Evolutionary conservation across 2,329 filamentous ascomycete species (phyloP).

Genomic region (Bimuria novae-zelandiae): DNA sequence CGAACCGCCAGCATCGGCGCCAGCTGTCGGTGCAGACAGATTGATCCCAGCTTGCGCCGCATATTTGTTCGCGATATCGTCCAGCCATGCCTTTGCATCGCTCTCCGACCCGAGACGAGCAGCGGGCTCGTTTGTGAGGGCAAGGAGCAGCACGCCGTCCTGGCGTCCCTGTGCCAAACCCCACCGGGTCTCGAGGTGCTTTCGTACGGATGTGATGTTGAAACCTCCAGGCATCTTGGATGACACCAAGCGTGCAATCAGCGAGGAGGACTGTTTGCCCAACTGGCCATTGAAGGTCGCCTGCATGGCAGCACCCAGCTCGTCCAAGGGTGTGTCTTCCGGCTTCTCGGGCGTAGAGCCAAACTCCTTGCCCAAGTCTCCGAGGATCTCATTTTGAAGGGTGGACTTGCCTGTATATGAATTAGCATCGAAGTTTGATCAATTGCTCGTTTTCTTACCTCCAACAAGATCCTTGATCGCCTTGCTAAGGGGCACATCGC

Average conservation of each 20-base stretch:
- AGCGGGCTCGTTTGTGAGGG: conserved; percentile 89
- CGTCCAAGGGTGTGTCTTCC: conserved; percentile 94
- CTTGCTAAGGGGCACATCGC: conserved; percentile 90
- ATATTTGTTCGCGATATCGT: conserved; percentile 88
- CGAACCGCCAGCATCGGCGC: conserved; percentile 72
- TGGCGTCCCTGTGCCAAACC: conserved; percentile 84
- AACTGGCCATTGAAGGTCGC: conserved; percentile 98
- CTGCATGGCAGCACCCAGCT: conserved; percentile 94
- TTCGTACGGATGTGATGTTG: conserved; percentile 94
- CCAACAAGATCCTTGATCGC: conserved; percentile 98
- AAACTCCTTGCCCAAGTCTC: conserved; percentile 97
- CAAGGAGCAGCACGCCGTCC: conserved; percentile 85
- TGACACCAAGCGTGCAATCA: conserved; percentile 92
- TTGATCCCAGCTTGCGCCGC: conserved; percentile 81
- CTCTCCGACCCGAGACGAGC: conserved; percentile 85
- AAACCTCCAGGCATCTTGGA: conserved; percentile 99
- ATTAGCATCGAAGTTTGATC: conserved; percentile 18
- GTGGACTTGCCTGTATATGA: conserved; percentile 82
- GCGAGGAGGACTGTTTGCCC: conserved; percentile 91
- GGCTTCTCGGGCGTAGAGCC: conserved; percentile 98
- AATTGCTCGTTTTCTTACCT: conserved; percentile 63
- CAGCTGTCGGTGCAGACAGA: conserved; percentile 72
- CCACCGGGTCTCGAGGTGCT: conserved; percentile 94
- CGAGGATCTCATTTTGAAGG: conserved; percentile 96
- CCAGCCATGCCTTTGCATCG: conserved; percentile 91